Base-by-base conservation (phyloP, 2,329 filamentous ascomycete species). In the Dactylella cylindrospora region DNA sequence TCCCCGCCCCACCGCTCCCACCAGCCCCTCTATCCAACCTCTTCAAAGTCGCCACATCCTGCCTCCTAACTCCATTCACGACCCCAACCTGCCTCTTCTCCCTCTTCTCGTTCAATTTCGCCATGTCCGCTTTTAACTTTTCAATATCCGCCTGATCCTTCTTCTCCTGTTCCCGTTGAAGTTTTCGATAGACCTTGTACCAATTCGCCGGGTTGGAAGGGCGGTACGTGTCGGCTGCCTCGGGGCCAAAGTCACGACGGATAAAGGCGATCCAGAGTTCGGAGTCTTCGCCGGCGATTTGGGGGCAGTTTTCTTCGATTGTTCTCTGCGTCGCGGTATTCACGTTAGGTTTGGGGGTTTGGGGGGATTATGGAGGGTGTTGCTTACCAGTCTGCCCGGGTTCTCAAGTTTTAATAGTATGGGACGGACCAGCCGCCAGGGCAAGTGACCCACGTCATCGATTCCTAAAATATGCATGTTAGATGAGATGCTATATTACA, bases 201-300 rank as follows among this genome's bases (percentile, higher is more conserved):
- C 90, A 96, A 60, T 82, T 83, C 28, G 76, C 76, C 0, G 84
- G 81, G 65, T 88, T 79, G 0, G 87, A 86, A 19, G 81, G 76
- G 67, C 84, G 80, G 20, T 81, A 80, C 70, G 85, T 82, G 38
- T 76, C 74, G 33, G 83, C 77, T 65, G 74, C 73, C 72, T 83
- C 84, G 52, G 81, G 75, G 1, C 83, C 83, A 64, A 95, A 87
- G 68, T 95, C 84, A 40, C 83, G 81, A 45, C 81, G 80, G 72
- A 97, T 93, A 69, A 96, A 80, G 22, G 81, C 79, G 33, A 82
- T 74, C 91, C 91, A 96, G 64, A 91, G 76, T 67, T 90, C 85
- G 15, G 76, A 79, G 31, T 84, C 84, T 52, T 86, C 77, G 29
- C 82, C 82, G 62, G 80, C 77, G 45, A 96, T 79, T 66, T 95